These are phyloP conservation scores for Globisporangium irregulare DNA, from an alignment of 352 stramenopile genomes.

Conservation along the genomic window DNA sequence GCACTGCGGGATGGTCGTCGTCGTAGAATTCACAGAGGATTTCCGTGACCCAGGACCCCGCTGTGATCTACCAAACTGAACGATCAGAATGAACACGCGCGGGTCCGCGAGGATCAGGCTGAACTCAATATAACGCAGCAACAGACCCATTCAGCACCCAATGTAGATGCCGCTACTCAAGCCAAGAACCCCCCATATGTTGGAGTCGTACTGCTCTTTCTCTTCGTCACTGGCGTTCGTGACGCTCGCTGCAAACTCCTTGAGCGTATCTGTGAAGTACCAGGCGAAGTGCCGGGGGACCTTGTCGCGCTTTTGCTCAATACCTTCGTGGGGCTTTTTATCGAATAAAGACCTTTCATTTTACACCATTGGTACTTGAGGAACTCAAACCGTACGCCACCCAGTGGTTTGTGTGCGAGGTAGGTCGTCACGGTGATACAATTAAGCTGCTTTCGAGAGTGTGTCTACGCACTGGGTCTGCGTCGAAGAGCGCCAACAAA, in stretches of 20 bases:
- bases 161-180: no score
- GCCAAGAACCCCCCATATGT: no score
- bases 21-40: no score
- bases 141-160: no score
- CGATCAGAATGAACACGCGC: no score
- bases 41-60: no score
- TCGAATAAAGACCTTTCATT: background rate
- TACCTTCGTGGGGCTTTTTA: background rate
- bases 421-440: background rate
- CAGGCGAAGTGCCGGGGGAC: background rate
- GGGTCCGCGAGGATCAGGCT: no score
- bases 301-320: background rate
- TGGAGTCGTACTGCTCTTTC: no score
- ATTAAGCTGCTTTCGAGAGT: background rate
- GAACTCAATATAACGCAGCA: no score
- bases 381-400: background rate
- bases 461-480: background rate
- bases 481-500: background rate
- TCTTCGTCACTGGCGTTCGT: no score
- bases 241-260: background rate
- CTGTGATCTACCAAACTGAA: no score
- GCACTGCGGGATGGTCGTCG: no score
- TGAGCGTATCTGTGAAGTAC: background rate
- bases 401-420: conserved; percentile 1
- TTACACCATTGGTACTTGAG: background rate